Evolutionary conservation across 2,329 filamentous ascomycete species (phyloP), one percentile per base, ranked within the genome.

Genomic region (Penicillium palitans): DNA sequence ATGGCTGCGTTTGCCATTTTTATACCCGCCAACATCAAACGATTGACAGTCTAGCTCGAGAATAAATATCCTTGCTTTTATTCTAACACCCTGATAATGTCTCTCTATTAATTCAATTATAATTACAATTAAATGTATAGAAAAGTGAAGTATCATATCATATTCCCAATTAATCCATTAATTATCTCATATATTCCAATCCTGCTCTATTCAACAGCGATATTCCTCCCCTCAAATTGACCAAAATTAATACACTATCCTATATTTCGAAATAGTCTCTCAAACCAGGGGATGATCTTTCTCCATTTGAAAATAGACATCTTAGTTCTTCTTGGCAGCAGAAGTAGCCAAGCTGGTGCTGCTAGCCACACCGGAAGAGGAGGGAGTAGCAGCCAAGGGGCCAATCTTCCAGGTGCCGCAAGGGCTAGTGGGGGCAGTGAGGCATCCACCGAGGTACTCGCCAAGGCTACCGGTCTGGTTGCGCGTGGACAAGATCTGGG

Each of bases 401-500:
- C 67, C 68, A 27, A 72, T 67, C 13, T 47, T 58, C 25, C 71
- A 49, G 21, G 44, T 24, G 5, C 67, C 68, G 27, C 69, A 70
- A 0, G 66, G 67, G 27, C 45, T 56, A 6, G 58, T 9, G 2
- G 69, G 69, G 9, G 65, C 58, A 21, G 61, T 52, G 9, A 70
- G 65, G 21, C 69, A 72, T 21, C 54, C 56, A 15, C 55, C 44
- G 48, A 72, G 50, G 55, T 64, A 70, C 27, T 48, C 27, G 17
- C 69, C 69, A 4, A 72, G 61, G 40, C 62, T 62, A 10, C 69
- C 69, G 19, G 65, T 61, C 42, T 63, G 31, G 49, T 61, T 66
- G 3, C 61, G 60, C 6, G 52, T 33, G n/a, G 55, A 52, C 31
- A 72, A 61, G 4, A 72, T 58, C 48, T 67, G 63, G 12, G 44